Evolutionary conservation across 495 filamentous ascomycete genomes (phyloP).

Genomic region (Talaromyces proteolyticus): DNA sequence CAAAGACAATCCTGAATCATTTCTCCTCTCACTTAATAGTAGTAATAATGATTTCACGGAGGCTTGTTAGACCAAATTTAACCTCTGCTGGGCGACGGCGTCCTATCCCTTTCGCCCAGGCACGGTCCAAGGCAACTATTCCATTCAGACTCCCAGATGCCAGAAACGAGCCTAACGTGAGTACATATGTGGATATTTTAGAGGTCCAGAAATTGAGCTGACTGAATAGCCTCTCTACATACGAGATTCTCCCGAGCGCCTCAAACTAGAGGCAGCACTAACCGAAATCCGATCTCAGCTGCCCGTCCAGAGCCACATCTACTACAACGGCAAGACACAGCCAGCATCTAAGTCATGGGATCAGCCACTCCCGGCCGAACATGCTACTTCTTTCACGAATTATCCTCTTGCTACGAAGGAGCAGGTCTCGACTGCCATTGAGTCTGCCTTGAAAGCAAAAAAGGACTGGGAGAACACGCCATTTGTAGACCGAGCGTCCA

Average conservation of each 20-base stretch:
- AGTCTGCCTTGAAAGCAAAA: slow-evolving; percentile 75
- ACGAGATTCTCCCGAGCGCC: slow-evolving; percentile 64
- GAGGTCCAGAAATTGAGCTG: not conserved
- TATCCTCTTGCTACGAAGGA: slow-evolving; percentile 68
- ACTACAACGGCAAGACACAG: slow-evolving; percentile 53
- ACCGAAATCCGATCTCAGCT: slow-evolving; percentile 41
- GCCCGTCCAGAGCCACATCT: slow-evolving; percentile 37
- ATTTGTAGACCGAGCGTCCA: slow-evolving; percentile 80
- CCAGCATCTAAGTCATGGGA: slow-evolving; percentile 17
- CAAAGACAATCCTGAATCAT: not conserved
- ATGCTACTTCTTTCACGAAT: slow-evolving; percentile 61
- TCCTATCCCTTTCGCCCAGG: slow-evolving; percentile 11
- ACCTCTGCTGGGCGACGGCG: slow-evolving; percentile 11
- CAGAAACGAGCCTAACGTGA: slow-evolving; percentile 31
- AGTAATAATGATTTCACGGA: slow-evolving; percentile 15
- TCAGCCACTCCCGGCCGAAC: slow-evolving; percentile 72
- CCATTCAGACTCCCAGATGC: slow-evolving; percentile 30
- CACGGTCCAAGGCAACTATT: slow-evolving; percentile 21
- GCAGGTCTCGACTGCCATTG: slow-evolving; percentile 68
- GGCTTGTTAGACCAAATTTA: slow-evolving; percentile 3
- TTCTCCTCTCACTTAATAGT: slow-evolving; percentile 16
- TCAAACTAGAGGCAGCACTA: slow-evolving; percentile 59
- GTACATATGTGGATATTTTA: slow-evolving; percentile 2
- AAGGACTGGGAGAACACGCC: slow-evolving; percentile 73
- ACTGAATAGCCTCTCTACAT: slow-evolving; percentile 61